Base-by-base conservation (phyloP, 1,284 basidiomycete species). In the Puccinia hordei region DNA sequence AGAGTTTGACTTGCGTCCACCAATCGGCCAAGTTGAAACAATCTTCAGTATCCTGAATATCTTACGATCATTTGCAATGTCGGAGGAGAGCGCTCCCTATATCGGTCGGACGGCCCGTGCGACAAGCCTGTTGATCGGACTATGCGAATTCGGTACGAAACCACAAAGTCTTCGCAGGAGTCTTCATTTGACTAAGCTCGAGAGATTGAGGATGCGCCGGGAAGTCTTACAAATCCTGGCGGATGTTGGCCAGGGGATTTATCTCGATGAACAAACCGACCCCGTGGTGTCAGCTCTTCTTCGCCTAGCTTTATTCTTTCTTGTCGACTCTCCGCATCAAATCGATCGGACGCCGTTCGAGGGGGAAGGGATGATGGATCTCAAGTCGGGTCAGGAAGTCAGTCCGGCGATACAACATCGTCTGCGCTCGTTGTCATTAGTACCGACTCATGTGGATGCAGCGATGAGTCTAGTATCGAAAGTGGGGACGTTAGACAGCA, bases 161-260 rank as follows among this genome's bases (percentile, higher is more conserved):
- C 22, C 27, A 8, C 41, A 76, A 24, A 65, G 27, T 12, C 44
- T 61, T 38, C 53, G 57, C 49, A 51, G 53, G 17, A 78, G 74
- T 13, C 63, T 80, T 59, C 27, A 30, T n/a, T 24, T 85, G 84
- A 65, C 84, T 82, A 35, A 84, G 81, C 65, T 81, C 17, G 85
- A 86, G 77, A 85, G 93, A 17, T 87, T 95, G 79, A 87, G 88
- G 27, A 87, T 94, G 49, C 91, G 93, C 59, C 92, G 92, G 85
- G 94, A 98, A 83, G 88, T 89, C 12, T 87, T 96, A 73, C 88
- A 90, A 83, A 91, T 92, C 82, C 85, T 98, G 19, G 88, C 90
- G 83, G 91, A 90, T 83, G 86, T 94, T 61, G 89, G 90, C 1
- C 86, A 87, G 55, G 85, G 87, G 66, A 87, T 92, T 76, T 86